These are phyloP conservation scores for Phytophthora citricola DNA, from an alignment of 352 stramenopile genomes.

Conservation along the genomic window DNA sequence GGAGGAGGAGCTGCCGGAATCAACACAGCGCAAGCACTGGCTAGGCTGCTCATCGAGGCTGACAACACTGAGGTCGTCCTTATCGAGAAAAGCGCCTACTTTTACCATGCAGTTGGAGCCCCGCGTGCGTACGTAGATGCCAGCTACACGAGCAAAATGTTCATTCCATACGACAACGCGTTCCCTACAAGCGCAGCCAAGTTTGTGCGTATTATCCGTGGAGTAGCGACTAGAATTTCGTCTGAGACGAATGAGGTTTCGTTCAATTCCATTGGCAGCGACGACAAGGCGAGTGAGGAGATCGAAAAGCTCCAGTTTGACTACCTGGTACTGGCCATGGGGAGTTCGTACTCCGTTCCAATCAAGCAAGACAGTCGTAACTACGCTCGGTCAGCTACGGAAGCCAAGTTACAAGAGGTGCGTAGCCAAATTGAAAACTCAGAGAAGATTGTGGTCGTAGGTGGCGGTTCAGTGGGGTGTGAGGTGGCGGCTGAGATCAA, in stretches of 20 bases:
- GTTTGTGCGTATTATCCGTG: constrained; percentile 35
- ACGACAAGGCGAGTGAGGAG: constrained; percentile 17
- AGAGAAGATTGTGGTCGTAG: constrained; percentile 37
- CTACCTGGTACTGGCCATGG: constrained; percentile 46
- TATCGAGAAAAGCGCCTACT: constrained; percentile 50
- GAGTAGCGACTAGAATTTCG: constrained; percentile 33
- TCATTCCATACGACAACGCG: constrained; percentile 45
- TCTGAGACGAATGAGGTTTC: constrained; percentile 27
- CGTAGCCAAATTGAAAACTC: constrained; percentile 31
- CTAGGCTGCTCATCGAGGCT: constrained; percentile 22
- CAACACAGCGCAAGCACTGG: constrained; percentile 39
- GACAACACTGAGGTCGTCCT: constrained; percentile 44
- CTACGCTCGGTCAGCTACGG: constrained; percentile 31
- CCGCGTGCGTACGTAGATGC: constrained; percentile 48
- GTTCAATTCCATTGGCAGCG: constrained; percentile 29
- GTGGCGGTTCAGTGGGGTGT: constrained; percentile 42
- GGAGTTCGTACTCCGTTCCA: constrained; percentile 40
- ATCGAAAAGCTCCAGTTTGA: constrained; percentile 41
- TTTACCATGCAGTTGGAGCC: constrained; percentile 43
- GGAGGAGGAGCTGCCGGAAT: constrained; percentile 44
- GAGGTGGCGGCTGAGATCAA: constrained; percentile 48
- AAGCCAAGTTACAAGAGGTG: constrained; percentile 32
- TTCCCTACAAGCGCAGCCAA: constrained; percentile 23
- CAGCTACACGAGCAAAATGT: constrained; percentile 41
- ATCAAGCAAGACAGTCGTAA: constrained; percentile 35